These are phyloP conservation scores for Malus hybrid DNA, from an alignment of 331 rosid genomes.

Conservation along the genomic window DNA sequence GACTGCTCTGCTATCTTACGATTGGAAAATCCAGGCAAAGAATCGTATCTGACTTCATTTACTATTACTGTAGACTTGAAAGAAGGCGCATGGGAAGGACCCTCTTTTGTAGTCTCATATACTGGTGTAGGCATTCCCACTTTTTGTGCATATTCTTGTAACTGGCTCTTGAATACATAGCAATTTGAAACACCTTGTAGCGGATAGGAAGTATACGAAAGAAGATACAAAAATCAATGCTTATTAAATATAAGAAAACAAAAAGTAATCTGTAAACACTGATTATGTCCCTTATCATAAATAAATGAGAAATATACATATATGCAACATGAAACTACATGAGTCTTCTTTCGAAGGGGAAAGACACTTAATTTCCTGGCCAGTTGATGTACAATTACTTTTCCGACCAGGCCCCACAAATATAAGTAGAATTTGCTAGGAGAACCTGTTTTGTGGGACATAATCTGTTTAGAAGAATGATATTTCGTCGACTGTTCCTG, in stretches of 20 bases:
- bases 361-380: background rate
- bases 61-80: conserved; percentile 73
- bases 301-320: background rate
- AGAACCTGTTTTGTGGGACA: background rate
- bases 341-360: background rate
- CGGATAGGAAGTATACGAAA: conserved; percentile 2
- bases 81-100: conserved; percentile 86
- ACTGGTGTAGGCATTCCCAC: conserved; percentile 54
- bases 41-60: conserved; percentile 53
- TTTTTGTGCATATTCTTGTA: conserved; percentile 94
- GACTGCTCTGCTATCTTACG: conserved; percentile 94
- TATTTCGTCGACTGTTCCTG: background rate
- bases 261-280: background rate
- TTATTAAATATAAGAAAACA: background rate
- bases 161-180: conserved; percentile 80
- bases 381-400: background rate
- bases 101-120: conserved; percentile 86
- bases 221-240: background rate
- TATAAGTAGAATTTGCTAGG: background rate
- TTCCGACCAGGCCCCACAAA: background rate
- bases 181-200: conserved; percentile 78
- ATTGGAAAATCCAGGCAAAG: conserved; percentile 72
- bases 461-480: background rate
- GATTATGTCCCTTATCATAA: background rate
- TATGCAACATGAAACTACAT: background rate